phyloP scores from a whole-genome alignment of 1,284 basidiomycete genomes.

The Trametes hirsuta region DNA sequence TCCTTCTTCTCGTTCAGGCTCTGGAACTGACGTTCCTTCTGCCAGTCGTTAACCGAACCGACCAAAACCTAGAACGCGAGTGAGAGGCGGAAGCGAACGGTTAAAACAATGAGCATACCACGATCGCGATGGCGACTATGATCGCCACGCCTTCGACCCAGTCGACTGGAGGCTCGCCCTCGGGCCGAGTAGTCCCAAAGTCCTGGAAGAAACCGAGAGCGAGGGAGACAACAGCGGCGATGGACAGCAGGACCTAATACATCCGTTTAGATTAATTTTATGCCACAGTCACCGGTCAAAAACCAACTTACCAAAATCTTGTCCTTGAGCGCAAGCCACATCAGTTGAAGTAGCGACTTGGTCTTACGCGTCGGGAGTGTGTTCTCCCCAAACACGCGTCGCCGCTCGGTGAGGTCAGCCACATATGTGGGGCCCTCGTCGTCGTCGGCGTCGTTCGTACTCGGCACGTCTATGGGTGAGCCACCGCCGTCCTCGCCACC shows the following conservation, averaged over 20 bases:
- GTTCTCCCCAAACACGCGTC: conserved; percentile 84
- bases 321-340: conserved; percentile 96
- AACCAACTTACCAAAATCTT: conserved; percentile 79
- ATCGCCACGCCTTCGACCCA: conserved; percentile 99
- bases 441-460: conserved; percentile 28
- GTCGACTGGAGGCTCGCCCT: conserved; percentile 74
- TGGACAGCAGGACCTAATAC: conserved; percentile 78
- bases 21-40: conserved; percentile 97
- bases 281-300: background rate
- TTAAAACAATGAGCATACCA: conserved; percentile 52
- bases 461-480: conserved; percentile 19
- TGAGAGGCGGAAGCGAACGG: background rate
- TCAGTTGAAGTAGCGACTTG: conserved; percentile 83
- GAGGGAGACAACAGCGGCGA: conserved; percentile 92
- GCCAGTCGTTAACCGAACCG: conserved; percentile 92
- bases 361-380: conserved; percentile 76
- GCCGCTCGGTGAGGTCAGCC: conserved; percentile 67
- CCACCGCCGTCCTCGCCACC: conserved; percentile 35
- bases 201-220: conserved; percentile 95
- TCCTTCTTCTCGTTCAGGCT: conserved; percentile 95
- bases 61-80: conserved; percentile 66
- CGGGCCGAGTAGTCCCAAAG: conserved; percentile 71
- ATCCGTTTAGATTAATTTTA: background rate
- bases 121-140: conserved; percentile 85
- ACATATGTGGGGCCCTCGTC: conserved; percentile 46